Conservation (phyloP, 2,329 filamentous ascomycete genomes). For the Escovopsis weberi region DNA sequence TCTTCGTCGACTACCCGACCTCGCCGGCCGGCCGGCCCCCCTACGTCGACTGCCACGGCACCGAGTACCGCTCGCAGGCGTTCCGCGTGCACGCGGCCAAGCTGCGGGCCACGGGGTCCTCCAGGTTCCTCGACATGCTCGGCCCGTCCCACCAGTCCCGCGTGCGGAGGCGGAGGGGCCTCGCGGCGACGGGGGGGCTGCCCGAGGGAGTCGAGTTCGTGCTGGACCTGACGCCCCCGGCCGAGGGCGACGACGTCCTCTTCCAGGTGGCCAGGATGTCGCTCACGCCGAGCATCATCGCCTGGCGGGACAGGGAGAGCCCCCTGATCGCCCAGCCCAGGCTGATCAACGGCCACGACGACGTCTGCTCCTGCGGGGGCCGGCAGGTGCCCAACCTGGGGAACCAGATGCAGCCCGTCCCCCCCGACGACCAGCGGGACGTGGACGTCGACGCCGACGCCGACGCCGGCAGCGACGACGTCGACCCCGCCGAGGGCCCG, state of each 20-base stretch:
- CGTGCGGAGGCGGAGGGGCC: constrained; percentile 21
- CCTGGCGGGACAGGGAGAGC: constrained; percentile 33
- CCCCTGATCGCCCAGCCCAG: constrained; percentile 18
- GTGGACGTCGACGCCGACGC: neutral
- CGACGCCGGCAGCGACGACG: constrained; percentile 24
- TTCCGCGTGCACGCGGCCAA: constrained; percentile 32
- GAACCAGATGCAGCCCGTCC: no score
- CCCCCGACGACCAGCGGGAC: no score
- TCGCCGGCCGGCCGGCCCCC: constrained; percentile 7
- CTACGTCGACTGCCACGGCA: constrained; percentile 21
- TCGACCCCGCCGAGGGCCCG: neutral
- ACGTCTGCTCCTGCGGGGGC: constrained; percentile 20
- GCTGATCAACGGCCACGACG: constrained; percentile 27
- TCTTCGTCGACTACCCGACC: constrained; percentile 26
- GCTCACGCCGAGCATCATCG: constrained; percentile 38
- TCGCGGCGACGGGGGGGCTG: constrained; percentile 15
- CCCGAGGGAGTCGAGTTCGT: constrained; percentile 38
- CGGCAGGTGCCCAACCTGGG: no score
- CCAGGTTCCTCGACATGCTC: constrained; percentile 32
- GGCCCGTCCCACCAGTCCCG: constrained; percentile 26
- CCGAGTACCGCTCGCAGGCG: constrained; percentile 18
- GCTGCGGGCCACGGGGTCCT: constrained; percentile 30
- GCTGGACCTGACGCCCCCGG: constrained; percentile 47
- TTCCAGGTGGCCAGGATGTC: constrained; percentile 43
- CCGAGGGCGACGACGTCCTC: constrained; percentile 47